Evolutionary conservation across 2,329 filamentous ascomycete species (phyloP).

Genomic region (Apiospora marii): DNA sequence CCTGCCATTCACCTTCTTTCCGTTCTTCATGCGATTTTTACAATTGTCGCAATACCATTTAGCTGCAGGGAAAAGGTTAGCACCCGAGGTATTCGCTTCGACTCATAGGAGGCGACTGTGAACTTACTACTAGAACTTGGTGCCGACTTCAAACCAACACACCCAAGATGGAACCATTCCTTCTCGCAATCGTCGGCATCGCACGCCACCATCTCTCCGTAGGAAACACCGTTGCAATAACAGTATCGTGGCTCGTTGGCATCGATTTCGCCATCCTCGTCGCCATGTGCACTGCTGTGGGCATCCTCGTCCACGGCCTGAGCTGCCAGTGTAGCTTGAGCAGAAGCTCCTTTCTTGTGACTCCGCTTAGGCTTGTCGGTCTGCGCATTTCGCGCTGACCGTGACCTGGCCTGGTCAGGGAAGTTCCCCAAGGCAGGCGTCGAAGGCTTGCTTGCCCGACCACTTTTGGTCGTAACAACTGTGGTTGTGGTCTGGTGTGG

Average conservation of each 20-base stretch:
- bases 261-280: conserved; percentile 68
- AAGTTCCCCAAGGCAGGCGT: conserved; percentile 68
- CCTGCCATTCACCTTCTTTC: conserved; percentile 60
- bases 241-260: conserved; percentile 79
- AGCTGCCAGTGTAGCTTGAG: conserved; percentile 46
- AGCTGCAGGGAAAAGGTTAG: conserved; percentile 51
- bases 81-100: conserved; percentile 15
- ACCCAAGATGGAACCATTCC: conserved; percentile 87
- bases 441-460: conserved; percentile 71
- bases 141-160: conserved; percentile 79
- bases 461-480: conserved; percentile 67
- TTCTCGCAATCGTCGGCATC: conserved; percentile 75
- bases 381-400: conserved; percentile 57
- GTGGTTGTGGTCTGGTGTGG: conserved; percentile 46
- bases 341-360: conserved; percentile 65
- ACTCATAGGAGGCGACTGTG: conserved; percentile 18
- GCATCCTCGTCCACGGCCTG: conserved; percentile 56
- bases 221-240: conserved; percentile 81
- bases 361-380: conserved; percentile 57
- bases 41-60: conserved; percentile 88
- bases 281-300: conserved; percentile 52
- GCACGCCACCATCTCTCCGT: conserved; percentile 86
- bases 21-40: conserved; percentile 69
- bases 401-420: conserved; percentile 62
- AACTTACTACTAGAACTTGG: conserved; percentile 78